phyloP scores from a whole-genome alignment of 768 basidiomycete species.

The Nidularia sp. region DNA sequence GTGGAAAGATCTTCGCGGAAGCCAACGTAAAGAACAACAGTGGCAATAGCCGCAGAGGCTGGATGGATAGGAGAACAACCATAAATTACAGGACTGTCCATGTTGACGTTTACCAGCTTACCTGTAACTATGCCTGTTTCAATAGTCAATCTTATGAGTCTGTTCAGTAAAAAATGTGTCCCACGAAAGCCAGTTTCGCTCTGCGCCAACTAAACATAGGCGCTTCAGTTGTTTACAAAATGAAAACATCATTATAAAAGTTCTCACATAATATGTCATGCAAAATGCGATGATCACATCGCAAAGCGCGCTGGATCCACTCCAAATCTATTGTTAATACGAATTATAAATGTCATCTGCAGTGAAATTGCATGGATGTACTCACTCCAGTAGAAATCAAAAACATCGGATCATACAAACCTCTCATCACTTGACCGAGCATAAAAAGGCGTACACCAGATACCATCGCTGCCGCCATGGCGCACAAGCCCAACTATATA shows the following conservation, averaged over 20 bases:
- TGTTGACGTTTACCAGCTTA: background rate
- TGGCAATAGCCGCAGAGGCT: slow-evolving; percentile 24
- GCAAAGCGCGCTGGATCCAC: slow-evolving; percentile 23
- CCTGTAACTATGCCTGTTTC: slow-evolving; percentile 30
- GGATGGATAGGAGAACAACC: background rate
- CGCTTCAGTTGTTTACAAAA: background rate
- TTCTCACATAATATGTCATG: slow-evolving; percentile 25
- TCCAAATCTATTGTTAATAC: slow-evolving; percentile 14
- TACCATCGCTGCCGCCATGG: background rate
- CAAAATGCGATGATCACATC: slow-evolving; percentile 23
- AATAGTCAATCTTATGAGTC: slow-evolving; percentile 26
- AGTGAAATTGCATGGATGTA: background rate
- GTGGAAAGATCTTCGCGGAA: slow-evolving; percentile 17
- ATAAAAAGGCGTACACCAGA: background rate
- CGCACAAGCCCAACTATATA: slow-evolving; percentile 2
- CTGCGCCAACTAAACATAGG: slow-evolving; percentile 9
- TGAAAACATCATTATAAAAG: background rate
- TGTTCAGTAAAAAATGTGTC: slow-evolving; percentile 18
- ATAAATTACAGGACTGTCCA: background rate
- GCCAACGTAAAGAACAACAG: slow-evolving; percentile 21
- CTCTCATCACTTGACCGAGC: background rate
- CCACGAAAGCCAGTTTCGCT: slow-evolving; percentile 18
- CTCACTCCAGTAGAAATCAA: background rate
- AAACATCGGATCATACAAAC: background rate
- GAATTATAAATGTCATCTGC: background rate